These are phyloP conservation scores for Ceratobasidium theobromae DNA, from an alignment of 1,284 basidiomycete genomes.

Conservation along the genomic window DNA sequence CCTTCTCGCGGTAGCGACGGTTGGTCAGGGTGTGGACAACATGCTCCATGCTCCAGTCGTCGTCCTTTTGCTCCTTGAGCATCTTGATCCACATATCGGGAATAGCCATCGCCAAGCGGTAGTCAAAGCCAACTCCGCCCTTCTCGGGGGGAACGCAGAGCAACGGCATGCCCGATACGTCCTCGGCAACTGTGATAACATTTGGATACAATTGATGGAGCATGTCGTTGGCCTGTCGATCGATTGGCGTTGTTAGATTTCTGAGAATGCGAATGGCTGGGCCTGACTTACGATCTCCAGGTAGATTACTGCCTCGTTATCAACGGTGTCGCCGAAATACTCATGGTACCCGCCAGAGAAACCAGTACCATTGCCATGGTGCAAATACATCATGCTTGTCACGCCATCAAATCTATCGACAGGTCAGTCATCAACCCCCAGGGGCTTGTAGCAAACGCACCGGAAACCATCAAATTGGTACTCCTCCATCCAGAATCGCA, in stretches of 20 bases:
- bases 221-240: slow-evolving; percentile 92
- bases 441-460: neutral
- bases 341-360: slow-evolving; percentile 98
- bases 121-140: slow-evolving; percentile 96
- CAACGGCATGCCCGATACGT: slow-evolving; percentile 97
- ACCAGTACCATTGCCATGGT: slow-evolving; percentile 96
- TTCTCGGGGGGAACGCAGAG: slow-evolving; percentile 77
- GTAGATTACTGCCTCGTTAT: slow-evolving; percentile 90
- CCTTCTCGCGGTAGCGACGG: slow-evolving; percentile 85
- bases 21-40: slow-evolving; percentile 92
- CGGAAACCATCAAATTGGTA: slow-evolving; percentile 97
- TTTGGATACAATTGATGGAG: slow-evolving; percentile 81
- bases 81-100: slow-evolving; percentile 99
- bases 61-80: slow-evolving; percentile 87
- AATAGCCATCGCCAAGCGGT: slow-evolving; percentile 95
- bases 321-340: slow-evolving; percentile 87
- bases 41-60: slow-evolving; percentile 85
- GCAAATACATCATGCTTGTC: slow-evolving; percentile 97
- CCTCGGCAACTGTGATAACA: slow-evolving; percentile 91
- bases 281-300: slow-evolving; percentile 79
- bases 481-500: slow-evolving; percentile 94
- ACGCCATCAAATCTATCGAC: slow-evolving; percentile 80
- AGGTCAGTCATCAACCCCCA: neutral
- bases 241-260: no score
- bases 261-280: neutral